These are phyloP conservation scores for Camelina hispida DNA, from an alignment of 345 rosid genomes.

Conservation along the genomic window DNA sequence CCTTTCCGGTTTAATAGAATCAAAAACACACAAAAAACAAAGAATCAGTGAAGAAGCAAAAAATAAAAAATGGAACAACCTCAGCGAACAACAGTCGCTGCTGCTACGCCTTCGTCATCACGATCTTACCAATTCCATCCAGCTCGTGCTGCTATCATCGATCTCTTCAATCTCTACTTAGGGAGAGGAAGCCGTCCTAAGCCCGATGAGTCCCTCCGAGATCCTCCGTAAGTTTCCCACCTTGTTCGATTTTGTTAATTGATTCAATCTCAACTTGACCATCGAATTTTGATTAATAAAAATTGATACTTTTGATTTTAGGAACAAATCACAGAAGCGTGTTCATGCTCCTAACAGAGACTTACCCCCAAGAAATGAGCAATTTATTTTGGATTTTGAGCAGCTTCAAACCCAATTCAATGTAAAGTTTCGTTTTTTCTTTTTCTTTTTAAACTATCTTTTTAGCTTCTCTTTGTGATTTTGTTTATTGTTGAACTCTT, in stretches of 20 bases:
- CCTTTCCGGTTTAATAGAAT: background rate
- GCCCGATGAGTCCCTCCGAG: slow-evolving; percentile 72
- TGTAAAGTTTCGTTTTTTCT: slow-evolving; percentile 47
- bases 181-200: slow-evolving; percentile 82
- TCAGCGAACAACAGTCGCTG: slow-evolving; percentile 62
- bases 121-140: slow-evolving; percentile 79
- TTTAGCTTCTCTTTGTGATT: slow-evolving; percentile 14
- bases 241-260: no score
- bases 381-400: slow-evolving; percentile 84
- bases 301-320: slow-evolving; percentile 26
- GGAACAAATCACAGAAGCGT: slow-evolving; percentile 92
- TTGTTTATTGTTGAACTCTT: slow-evolving; percentile 5
- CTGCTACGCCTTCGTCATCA: slow-evolving; percentile 52
- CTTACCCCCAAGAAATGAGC: slow-evolving; percentile 90
- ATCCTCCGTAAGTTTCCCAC: slow-evolving; percentile 66
- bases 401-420: slow-evolving; percentile 76
- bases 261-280: no score
- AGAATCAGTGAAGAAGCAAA: background rate
- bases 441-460: background rate
- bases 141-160: slow-evolving; percentile 72
- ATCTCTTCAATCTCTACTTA: slow-evolving; percentile 89
- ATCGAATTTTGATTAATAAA: no score
- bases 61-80: slow-evolving; percentile 66
- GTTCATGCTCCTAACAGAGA: slow-evolving; percentile 82
- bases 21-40: background rate